Base-by-base conservation (phyloP, 192 early-diverging fungal genomes). In the Phlyctochytrium bullatum region DNA sequence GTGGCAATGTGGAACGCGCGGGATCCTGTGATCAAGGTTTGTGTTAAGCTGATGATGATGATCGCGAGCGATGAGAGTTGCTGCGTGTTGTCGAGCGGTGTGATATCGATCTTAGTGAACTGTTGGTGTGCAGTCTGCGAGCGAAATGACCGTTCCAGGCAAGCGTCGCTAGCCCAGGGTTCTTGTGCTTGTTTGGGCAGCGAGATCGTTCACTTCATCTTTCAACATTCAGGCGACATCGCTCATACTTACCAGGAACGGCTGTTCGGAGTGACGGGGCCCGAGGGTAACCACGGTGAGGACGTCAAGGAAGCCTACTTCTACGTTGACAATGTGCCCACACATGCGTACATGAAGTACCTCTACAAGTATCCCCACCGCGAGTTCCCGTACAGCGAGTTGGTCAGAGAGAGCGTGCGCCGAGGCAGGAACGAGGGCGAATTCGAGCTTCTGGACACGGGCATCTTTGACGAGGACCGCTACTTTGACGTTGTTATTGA, bases 301-400 rank as follows among this genome's bases (percentile, higher is more conserved):
- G 73, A 74, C 54, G 73, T 74, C 61, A 75, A 75, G 34, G 74
- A 76, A 47, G 28, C 27, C 10, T 76, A 76, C 57, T 70, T 40
- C 28, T 72, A 76, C 60, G 17, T 72, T 10, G 74, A 76, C 59
- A 72, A 62, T 52, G 70, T 67, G 25, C 74, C 74, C 10, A 47
- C 40, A 47, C 40, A 47, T 47, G 6, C 40, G 6, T 47, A 47
- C 40, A 47, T 47, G 40, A 47, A 61, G 35, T 66, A 64, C 57
- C 59, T 73, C 12, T 76, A 76, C 60, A 76, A 76, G 36, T 76
- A 76, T 34, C 74, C 74, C n/a, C 63, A 71, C 3, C 57, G 29
- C 35, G 64, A 32, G n/a, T 76, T 72, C 52, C 74, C 74, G 2
- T 76, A 76, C 64, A 57, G 72, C 3, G 36, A 67, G n/a, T 60